Conservation (phyloP, 2,329 filamentous ascomycete genomes). For the Sclerotinia subarctica region DNA sequence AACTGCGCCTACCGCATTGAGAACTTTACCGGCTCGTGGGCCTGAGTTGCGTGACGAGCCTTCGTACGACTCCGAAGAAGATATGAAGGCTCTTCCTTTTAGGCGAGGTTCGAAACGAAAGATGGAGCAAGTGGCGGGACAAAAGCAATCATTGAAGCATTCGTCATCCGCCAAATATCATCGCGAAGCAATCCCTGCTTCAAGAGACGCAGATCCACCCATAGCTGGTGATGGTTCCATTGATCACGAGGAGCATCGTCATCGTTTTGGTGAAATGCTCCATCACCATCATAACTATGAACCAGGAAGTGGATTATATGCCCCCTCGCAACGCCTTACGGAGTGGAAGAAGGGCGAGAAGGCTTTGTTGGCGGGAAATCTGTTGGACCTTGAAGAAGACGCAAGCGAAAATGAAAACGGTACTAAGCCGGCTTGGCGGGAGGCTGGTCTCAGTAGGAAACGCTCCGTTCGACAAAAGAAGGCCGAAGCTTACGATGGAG, state of each 20-base stretch:
- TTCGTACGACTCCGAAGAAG: conserved; percentile 14
- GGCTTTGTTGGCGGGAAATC: conserved; percentile 54
- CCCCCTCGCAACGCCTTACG: conserved; percentile 58
- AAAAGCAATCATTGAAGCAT: conserved; percentile 23
- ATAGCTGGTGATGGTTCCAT: conserved; percentile 17
- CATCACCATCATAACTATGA: conserved; percentile 35
- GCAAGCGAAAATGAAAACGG: conserved; percentile 46
- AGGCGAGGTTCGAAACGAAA: conserved; percentile 35
- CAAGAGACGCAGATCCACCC: conserved; percentile 29
- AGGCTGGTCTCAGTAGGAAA: conserved; percentile 45
- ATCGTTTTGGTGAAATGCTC: conserved; percentile 35
- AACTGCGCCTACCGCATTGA: conserved; percentile 5
- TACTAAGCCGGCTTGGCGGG: conserved; percentile 73
- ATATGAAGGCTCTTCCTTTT: conserved; percentile 24
- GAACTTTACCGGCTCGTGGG: background rate
- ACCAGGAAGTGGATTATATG: conserved; percentile 54
- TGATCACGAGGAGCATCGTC: conserved; percentile 24
- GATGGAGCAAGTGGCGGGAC: conserved; percentile 35
- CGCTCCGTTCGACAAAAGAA: conserved; percentile 42
- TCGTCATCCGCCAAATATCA: conserved; percentile 12
- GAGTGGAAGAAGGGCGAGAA: conserved; percentile 71
- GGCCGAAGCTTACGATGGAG: conserved; percentile 63
- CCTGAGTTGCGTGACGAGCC: conserved; percentile 6
- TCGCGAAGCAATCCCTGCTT: conserved; percentile 26
- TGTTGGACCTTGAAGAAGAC: conserved; percentile 57